Base-by-base conservation (phyloP, 2,329 filamentous ascomycete species). In the Ramichloridium luteum region DNA sequence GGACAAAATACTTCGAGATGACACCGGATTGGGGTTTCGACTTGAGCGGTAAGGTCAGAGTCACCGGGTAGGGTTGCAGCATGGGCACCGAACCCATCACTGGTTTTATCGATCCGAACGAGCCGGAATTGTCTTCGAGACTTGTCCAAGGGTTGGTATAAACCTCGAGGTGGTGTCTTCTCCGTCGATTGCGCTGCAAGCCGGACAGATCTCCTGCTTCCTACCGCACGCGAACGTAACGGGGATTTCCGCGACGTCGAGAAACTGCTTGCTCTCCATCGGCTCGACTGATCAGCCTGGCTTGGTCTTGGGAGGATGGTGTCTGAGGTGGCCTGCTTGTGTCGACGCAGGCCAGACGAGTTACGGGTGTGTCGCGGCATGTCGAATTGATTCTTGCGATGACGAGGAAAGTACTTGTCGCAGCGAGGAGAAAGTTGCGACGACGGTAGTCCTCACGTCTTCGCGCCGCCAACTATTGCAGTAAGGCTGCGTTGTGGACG, bases 401-500 rank as follows among this genome's bases (percentile, higher is more conserved):
- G n/a, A n/a, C n/a, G n/a, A n/a, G n/a, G n/a, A n/a, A n/a, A n/a
- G n/a, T n/a, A n/a, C n/a, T n/a, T n/a, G n/a, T n/a, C 20, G 20
- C 8, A 8, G n/a, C 20, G 20, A 8, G 20, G 20, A 23, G n/a
- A 23, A 8, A 8, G 8, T 23, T n/a, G n/a, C n/a, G n/a, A 23
- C n/a, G 20, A 23, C 8, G 20, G 20, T 23, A n/a, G 20, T 23
- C n/a, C 20, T 8, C 8, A 23, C 20, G 8, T 23, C n/a, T n/a
- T 23, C 8, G 20, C 20, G n/a, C 20, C 20, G 20, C 20, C 20
- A 23, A n/a, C 8, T 23, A 23, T 23, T 23, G 20, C 20, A 23
- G n/a, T 23, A 23, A 23, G n/a, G 20, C 20, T 23, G 20, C 20
- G n/a, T 23, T n/a, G 20, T 23, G 20, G n/a, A 23, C 20, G 20